These are phyloP conservation scores for Acanthamoeba royreba DNA, from an alignment of 208 protist species.

Conservation along the genomic window DNA sequence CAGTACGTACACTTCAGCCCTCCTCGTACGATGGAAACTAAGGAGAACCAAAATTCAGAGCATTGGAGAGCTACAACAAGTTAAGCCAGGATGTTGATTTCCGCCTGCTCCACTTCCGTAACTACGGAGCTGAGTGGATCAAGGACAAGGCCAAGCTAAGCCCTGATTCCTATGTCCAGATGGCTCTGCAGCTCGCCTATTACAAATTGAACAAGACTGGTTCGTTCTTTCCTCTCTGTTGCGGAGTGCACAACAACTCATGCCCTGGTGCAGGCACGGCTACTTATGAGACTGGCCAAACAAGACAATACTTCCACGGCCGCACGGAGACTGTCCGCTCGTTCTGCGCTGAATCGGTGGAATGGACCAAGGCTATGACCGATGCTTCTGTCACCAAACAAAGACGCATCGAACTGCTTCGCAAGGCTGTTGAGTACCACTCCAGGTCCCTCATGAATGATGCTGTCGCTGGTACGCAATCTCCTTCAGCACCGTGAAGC, in stretches of 20 bases:
- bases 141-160: slow-evolving; percentile 27
- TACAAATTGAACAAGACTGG: background rate
- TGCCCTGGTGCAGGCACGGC: background rate
- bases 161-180: slow-evolving; percentile 46
- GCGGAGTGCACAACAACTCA: background rate
- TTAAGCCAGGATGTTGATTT: background rate
- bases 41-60: no score
- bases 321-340: slow-evolving; percentile 48
- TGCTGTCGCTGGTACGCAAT: background rate
- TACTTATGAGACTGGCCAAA: slow-evolving; percentile 40
- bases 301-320: slow-evolving; percentile 29
- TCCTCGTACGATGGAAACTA: no score
- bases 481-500: background rate
- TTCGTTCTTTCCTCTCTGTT: background rate
- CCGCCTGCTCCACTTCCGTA: background rate
- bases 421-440: background rate
- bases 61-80: background rate
- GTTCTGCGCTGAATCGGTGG: slow-evolving; percentile 23
- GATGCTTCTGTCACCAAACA: background rate
- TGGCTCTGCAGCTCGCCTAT: slow-evolving; percentile 48
- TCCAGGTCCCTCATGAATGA: background rate
- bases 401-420: background rate
- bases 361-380: background rate
- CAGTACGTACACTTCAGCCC: background rate
- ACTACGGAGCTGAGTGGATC: slow-evolving; percentile 4